phyloP scores from a whole-genome alignment of 2,329 filamentous ascomycete genomes.

The Tolypocladium capitatum region DNA sequence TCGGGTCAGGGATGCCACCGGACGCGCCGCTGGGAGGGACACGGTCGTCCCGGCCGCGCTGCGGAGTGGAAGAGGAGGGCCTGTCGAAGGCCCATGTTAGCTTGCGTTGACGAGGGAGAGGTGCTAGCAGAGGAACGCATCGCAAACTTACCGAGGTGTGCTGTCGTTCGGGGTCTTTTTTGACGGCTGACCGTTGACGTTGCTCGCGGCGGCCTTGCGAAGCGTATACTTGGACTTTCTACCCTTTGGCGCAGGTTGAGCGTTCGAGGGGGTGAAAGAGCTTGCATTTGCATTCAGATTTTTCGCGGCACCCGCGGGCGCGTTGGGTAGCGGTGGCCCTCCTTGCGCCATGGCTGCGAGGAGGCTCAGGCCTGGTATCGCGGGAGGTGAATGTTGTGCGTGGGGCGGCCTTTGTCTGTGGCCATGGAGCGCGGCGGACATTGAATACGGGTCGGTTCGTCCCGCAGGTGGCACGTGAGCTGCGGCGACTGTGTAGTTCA shows the following conservation, averaged over 20 bases:
- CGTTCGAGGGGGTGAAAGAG: background rate
- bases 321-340: background rate
- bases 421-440: background rate
- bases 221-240: background rate
- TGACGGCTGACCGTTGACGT: background rate
- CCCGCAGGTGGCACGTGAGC: background rate
- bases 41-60: conserved; percentile 1
- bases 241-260: background rate
- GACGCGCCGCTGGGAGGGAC: conserved; percentile 25
- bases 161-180: background rate
- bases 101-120: too few species aligned
- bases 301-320: background rate
- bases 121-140: background rate
- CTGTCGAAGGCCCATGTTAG: background rate
- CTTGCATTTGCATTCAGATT: background rate
- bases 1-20: conserved; percentile 48
- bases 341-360: background rate
- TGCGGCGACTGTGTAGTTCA: background rate
- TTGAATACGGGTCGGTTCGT: background rate
- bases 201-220: background rate
- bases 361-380: conserved; percentile 1
- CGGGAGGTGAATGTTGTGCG: background rate
- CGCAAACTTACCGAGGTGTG: background rate
- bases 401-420: too few species aligned
- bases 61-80: background rate